Conservation (phyloP, 768 basidiomycete species). For the Boletellus ananas region DNA sequence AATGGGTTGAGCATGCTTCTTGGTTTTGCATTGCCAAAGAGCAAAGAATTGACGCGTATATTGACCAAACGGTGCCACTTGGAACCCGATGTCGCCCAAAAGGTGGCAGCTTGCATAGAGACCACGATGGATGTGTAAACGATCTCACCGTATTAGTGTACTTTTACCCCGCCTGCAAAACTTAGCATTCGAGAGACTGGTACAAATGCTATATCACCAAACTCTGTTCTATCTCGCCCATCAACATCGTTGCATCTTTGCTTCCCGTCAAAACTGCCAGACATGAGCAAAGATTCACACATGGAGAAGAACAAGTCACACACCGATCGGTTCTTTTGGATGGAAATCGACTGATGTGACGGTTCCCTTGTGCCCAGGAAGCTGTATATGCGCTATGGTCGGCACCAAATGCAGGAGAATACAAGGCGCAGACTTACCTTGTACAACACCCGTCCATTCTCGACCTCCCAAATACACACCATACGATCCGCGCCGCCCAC, state of each 20-base stretch:
- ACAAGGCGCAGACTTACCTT: constrained; percentile 48
- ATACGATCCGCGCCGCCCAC: constrained; percentile 89
- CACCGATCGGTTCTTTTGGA: constrained; percentile 92
- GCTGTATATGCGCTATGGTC: constrained; percentile 37
- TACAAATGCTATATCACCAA: constrained; percentile 36
- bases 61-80: constrained; percentile 25
- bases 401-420: neutral
- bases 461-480: constrained; percentile 85
- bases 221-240: constrained; percentile 84
- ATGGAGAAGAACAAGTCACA: constrained; percentile 28
- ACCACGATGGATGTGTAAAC: constrained; percentile 4
- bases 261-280: constrained; percentile 79
- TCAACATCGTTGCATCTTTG: constrained; percentile 88
- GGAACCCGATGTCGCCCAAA: constrained; percentile 21
- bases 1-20: constrained; percentile 16
- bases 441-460: constrained; percentile 70
- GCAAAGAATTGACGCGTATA: constrained; percentile 18
- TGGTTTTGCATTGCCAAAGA: constrained; percentile 17
- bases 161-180: neutral
- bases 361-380: constrained; percentile 96
- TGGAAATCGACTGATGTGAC: constrained; percentile 96
- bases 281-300: constrained; percentile 5
- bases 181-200: neutral
- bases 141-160: constrained; percentile 5
- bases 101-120: constrained; percentile 24